Evolutionary conservation across 495 filamentous ascomycete genomes (phyloP), one percentile per base, ranked within the genome.

Genomic region (Lasiosphaeris hirsuta): DNA sequence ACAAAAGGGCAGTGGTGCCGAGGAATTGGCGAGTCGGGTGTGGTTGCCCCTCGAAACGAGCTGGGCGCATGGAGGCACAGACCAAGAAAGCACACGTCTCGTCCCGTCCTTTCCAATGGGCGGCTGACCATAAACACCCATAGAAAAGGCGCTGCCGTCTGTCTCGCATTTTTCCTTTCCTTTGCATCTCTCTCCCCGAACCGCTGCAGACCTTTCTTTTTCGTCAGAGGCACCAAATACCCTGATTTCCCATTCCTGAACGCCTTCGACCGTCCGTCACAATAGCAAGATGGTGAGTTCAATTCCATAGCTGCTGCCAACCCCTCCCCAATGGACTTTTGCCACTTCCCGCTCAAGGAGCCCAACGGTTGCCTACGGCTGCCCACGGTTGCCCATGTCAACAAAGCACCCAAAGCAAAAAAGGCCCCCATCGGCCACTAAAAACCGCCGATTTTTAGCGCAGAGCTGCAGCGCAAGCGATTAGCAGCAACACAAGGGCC

Each of bases 11-110:
- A 56, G 42, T 48, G 36, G 56, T 48, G 42, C 34, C 4, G 11
- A 48, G 42, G 37, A 36, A 49, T 56, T 30, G 52, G 23, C 23
- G 5, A 30, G 23, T 30, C 52, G 39, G 41, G 35, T 7, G 39
- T 39, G 55, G 68, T 70, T 71, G 69, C 70, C 69, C 64, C 63
- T 64, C 62, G 64, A 71, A 64, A 66, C 49, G 47, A 17, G 37
- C 45, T 36, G 14, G 40, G 40, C 46, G 61, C 57, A 58, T 57
- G 15, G 41, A 53, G 51, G 57, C 56, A 64, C 65, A 48, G 62
- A 62, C 64, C 60, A 69, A 42, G 18, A 54, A 57, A 23, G 10
- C 54, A 34, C 42, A 41, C 13, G 11, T 49, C 44, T 47, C 9
- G 17, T 37, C 37, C 42, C 57, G 36, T 48, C 36, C 57, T 19